Percentiles rank a stretch among this genome's conserved stretches.
phyloP scores from a whole-genome alignment of 371 early-diverging fungal genomes.

The Mucor irregularis region DNA sequence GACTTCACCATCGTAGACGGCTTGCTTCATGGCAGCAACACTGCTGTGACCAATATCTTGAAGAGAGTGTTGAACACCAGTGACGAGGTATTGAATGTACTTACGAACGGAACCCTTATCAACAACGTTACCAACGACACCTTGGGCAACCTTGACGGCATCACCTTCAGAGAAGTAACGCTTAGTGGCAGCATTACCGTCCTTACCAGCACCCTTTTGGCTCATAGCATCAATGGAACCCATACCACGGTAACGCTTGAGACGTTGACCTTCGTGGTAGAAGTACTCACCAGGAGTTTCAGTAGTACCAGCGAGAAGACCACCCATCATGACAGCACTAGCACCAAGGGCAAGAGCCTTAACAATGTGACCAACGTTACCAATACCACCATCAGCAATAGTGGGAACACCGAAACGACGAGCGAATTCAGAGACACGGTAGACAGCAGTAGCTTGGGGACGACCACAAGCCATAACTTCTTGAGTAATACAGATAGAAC shows the following conservation, averaged over 20 bases:
- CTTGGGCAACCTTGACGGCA: conserved; percentile 98
- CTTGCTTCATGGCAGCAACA: conserved; percentile 64
- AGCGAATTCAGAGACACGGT: conserved; percentile 91
- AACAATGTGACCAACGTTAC: conserved; percentile 95
- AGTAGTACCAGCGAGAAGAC: conserved; percentile 91
- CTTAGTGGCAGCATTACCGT: conserved; percentile 81
- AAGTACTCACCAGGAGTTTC: conserved; percentile 98
- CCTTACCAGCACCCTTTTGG: conserved; percentile 63
- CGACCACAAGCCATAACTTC: conserved; percentile 98
- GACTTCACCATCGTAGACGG: conserved; percentile 70
- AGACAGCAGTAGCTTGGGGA: conserved; percentile 98
- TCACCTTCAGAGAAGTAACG: conserved; percentile 96
- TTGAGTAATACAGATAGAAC: conserved; percentile 97
- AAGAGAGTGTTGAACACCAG: conserved; percentile 95
- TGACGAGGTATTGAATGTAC: conserved; percentile 86
- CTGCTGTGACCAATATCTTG: conserved; percentile 92
- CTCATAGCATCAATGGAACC: conserved; percentile 97
- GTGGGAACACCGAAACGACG: conserved; percentile 93
- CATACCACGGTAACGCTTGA: conserved; percentile 98
- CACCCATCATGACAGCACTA: conserved; percentile 97
- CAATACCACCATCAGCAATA: conserved; percentile 97
- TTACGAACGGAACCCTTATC: conserved; percentile 96
- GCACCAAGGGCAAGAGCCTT: conserved; percentile 96
- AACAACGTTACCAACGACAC: conserved; percentile 92
- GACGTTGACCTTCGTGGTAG: conserved; percentile 94